Percentiles rank a stretch among this genome's conserved stretches.
These are phyloP conservation scores for Dichomitus squalens DNA, from an alignment of 1,284 basidiomycete genomes.

Conservation along the genomic window DNA sequence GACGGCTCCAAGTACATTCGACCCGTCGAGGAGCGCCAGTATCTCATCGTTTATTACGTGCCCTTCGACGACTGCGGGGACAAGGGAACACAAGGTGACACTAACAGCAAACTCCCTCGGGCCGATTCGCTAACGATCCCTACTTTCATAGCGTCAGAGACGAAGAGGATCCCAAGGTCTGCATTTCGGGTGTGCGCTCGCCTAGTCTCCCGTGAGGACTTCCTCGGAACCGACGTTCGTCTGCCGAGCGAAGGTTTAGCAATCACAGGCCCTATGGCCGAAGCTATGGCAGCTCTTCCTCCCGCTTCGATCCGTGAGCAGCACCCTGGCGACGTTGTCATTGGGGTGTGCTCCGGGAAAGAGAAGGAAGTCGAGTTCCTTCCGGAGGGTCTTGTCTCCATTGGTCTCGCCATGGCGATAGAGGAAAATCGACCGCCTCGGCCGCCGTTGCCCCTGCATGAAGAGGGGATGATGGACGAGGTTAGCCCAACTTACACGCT, in stretches of 20 bases:
- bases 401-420: constrained; percentile 56
- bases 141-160: constrained; percentile 33
- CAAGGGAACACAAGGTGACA: constrained; percentile 35
- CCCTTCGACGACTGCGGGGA: constrained; percentile 40
- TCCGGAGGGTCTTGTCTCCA: constrained; percentile 65
- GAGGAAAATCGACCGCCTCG: constrained; percentile 28
- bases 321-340: constrained; percentile 42
- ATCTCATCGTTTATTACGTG: constrained; percentile 74
- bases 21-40: constrained; percentile 58
- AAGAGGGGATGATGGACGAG: constrained; percentile 43
- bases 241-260: constrained; percentile 71
- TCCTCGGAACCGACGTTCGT: constrained; percentile 72
- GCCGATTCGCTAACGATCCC: constrained; percentile 34
- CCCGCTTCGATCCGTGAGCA: constrained; percentile 35
- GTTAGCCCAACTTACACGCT: constrained; percentile 44
- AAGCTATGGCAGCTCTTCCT: constrained; percentile 51
- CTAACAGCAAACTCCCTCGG: constrained; percentile 37
- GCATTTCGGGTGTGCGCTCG: constrained; percentile 70
- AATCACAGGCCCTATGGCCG: constrained; percentile 60
- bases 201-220: constrained; percentile 65
- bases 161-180: constrained; percentile 50
- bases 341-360: constrained; percentile 66
- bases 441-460: constrained; percentile 29
- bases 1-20: constrained; percentile 42
- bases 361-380: constrained; percentile 68